These are phyloP conservation scores for Raffaelea deltoideospora DNA, from an alignment of 2,329 filamentous ascomycete genomes.

Conservation along the genomic window DNA sequence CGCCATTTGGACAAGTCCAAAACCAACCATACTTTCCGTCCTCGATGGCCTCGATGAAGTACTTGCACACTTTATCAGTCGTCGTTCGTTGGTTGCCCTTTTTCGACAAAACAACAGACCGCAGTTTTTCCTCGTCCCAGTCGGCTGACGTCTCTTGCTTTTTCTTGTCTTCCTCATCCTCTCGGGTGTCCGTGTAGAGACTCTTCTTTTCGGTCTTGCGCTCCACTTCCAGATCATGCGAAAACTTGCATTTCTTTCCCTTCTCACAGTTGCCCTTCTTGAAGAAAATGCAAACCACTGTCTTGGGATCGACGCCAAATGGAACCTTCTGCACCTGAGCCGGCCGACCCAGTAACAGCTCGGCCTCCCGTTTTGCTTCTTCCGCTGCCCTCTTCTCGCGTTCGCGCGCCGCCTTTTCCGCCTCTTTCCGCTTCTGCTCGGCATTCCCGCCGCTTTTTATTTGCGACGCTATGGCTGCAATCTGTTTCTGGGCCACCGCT, in stretches of 20 bases:
- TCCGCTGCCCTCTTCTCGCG: constrained; percentile 88
- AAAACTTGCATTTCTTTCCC: constrained; percentile 95
- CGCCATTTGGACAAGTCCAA: constrained; percentile 93
- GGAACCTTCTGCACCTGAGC: constrained; percentile 95
- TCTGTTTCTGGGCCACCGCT: constrained; percentile 74
- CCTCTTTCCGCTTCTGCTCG: constrained; percentile 70
- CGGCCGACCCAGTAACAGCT: constrained; percentile 74
- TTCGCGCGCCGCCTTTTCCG: constrained; percentile 52
- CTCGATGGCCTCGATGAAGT: constrained; percentile 91
- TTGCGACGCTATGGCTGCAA: constrained; percentile 66
- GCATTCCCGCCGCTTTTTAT: constrained; percentile 60
- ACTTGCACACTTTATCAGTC: constrained; percentile 99
- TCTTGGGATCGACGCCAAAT: constrained; percentile 96
- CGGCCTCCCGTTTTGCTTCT: constrained; percentile 63
- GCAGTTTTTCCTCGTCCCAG: constrained; percentile 95
- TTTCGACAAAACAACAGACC: constrained; percentile 82
- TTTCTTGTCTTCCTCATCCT: constrained; percentile 60
- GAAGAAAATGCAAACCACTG: constrained; percentile 88
- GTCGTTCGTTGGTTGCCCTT: constrained; percentile 92
- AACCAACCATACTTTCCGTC: constrained; percentile 99
- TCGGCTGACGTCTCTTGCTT: constrained; percentile 87
- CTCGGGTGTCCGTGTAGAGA: constrained; percentile 73
- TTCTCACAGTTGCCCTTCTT: constrained; percentile 98
- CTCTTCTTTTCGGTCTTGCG: constrained; percentile 87
- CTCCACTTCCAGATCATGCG: constrained; percentile 78